A percentile compares a stretch with the other conserved stretches of the same genome.
Evolutionary conservation across 202 grass and related monocot species (phyloP).

Genomic region (Zoysia matrella): DNA sequence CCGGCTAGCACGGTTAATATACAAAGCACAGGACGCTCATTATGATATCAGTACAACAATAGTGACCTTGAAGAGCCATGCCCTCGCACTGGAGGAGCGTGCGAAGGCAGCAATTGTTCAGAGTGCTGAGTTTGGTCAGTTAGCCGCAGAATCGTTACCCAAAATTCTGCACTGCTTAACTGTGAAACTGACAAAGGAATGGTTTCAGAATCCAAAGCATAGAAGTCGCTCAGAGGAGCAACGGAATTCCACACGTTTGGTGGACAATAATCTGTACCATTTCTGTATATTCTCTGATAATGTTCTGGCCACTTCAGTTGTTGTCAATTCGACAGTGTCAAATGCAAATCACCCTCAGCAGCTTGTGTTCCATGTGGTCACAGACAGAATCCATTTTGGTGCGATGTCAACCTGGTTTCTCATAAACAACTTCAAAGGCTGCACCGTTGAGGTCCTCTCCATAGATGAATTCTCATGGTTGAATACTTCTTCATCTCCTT

Average conservation of each 20-base stretch:
- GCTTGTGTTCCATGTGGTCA: slow-evolving; percentile 98
- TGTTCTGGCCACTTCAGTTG: slow-evolving; percentile 86
- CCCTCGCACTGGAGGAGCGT: slow-evolving; percentile 82
- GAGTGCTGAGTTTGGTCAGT: slow-evolving; percentile 89
- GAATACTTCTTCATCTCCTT: slow-evolving; percentile 72
- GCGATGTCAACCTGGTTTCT: slow-evolving; percentile 95
- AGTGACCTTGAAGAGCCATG: slow-evolving; percentile 85
- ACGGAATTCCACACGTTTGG: slow-evolving; percentile 81
- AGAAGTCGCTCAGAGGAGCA: slow-evolving; percentile 70
- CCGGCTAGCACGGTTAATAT: slow-evolving; percentile 76
- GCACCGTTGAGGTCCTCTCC: slow-evolving; percentile 81
- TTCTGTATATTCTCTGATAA: slow-evolving; percentile 99
- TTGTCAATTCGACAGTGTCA: slow-evolving; percentile 91
- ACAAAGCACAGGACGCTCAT: slow-evolving; percentile 94
- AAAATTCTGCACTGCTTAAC: slow-evolving; percentile 85
- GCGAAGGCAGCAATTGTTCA: slow-evolving; percentile 85
- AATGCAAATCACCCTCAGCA: slow-evolving; percentile 98
- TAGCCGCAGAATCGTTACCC: slow-evolving; percentile 79
- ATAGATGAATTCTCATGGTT: slow-evolving; percentile 96
- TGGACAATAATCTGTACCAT: slow-evolving; percentile 98
- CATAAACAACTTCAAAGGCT: slow-evolving; percentile 90
- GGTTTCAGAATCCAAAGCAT: slow-evolving; percentile 66
- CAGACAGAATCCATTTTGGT: slow-evolving; percentile 72
- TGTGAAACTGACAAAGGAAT: slow-evolving; percentile 81
- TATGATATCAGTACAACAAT: slow-evolving; percentile 96